Evolutionary conservation across 495 filamentous ascomycete genomes (phyloP), one percentile per base, ranked within the genome.

Genomic region (Penicillium verhagenii): DNA sequence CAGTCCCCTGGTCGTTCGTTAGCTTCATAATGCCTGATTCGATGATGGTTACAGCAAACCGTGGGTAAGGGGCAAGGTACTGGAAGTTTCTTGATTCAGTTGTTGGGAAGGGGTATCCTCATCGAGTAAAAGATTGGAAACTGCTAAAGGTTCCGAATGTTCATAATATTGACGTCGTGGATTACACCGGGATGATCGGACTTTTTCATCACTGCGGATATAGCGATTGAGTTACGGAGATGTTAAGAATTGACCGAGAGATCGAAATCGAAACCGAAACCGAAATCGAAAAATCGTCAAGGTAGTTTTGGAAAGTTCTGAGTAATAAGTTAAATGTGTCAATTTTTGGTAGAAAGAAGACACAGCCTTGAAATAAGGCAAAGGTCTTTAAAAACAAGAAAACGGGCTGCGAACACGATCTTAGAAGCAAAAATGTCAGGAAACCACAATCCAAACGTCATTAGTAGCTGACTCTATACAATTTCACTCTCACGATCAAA

Each of bases 401-500:
- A 64, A 51, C 24, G 50, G 58, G 61, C 58, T 67, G 53, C 42
- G 51, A 60, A 65, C 56, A 67, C 46, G 58, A 49, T 62, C 55
- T 59, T 55, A 38, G 51, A 55, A 61, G 50, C 26, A 53, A 55
- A 47, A 51, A 55, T 53, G 53, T 35, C 52, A 54, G 33, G 52
- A 40, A 43, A 33, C 45, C 59, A 64, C 67, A 59, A 58, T 70
- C 68, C 63, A 64, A 73, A 74, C 70, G 64, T 76, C 71, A 73
- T 74, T 76, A 76, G 61, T 68, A 69, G 38, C 50, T 50, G 39
- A 63, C 62, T 71, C 67, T 72, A 74, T 76, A 73, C 72, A 73
- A 46, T 58, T 53, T 14, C 52, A 58, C 59, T 37, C 40, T 38
- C 45, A 47, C 47, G 44, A 56, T 74, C 84, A 94, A 72, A 91